Conservation (phyloP, 2,329 filamentous ascomycete genomes). For the Cladosporium phlei region DNA sequence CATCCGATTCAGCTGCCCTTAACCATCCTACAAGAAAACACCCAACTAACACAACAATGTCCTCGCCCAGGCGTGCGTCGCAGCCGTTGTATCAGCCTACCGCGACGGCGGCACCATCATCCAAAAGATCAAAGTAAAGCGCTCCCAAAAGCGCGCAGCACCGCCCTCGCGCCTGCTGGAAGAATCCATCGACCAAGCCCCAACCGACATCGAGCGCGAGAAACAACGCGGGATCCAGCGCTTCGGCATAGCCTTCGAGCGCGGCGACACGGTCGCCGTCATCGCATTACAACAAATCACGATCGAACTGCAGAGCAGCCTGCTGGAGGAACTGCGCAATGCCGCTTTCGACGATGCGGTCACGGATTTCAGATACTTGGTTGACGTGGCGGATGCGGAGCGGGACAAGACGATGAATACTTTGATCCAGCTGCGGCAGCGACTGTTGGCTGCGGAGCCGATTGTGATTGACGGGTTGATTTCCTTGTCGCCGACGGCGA, state of each 20-base stretch:
- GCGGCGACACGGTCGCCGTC: conserved; percentile 29
- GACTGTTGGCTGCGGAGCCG: conserved; percentile 20
- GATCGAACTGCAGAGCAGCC: conserved; percentile 26
- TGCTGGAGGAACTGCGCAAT: conserved; percentile 29
- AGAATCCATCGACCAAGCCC: conserved; percentile 28
- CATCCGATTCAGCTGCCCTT: neutral
- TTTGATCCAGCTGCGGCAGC: conserved; percentile 28
- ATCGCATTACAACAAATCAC: conserved; percentile 30
- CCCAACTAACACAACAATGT: conserved; percentile 3
- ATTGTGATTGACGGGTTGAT: conserved; percentile 9
- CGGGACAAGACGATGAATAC: conserved; percentile 28
- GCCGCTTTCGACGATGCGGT: conserved; percentile 27
- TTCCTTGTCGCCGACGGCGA: neutral
- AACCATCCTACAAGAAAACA: neutral
- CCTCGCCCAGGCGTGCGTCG: conserved; percentile 23
- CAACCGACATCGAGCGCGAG: conserved; percentile 31
- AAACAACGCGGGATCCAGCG: conserved; percentile 26
- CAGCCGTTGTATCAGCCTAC: conserved; percentile 25
- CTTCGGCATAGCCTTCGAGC: conserved; percentile 29
- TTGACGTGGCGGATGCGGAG: conserved; percentile 29
- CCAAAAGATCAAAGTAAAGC: conserved; percentile 30
- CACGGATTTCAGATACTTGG: conserved; percentile 27
- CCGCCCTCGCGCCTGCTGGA: conserved; percentile 30
- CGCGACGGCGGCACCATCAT: conserved; percentile 28
- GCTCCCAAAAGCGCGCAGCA: conserved; percentile 26